phyloP scores from a whole-genome alignment of 2,329 filamentous ascomycete species.

The Aspergillus quadricinctus region DNA sequence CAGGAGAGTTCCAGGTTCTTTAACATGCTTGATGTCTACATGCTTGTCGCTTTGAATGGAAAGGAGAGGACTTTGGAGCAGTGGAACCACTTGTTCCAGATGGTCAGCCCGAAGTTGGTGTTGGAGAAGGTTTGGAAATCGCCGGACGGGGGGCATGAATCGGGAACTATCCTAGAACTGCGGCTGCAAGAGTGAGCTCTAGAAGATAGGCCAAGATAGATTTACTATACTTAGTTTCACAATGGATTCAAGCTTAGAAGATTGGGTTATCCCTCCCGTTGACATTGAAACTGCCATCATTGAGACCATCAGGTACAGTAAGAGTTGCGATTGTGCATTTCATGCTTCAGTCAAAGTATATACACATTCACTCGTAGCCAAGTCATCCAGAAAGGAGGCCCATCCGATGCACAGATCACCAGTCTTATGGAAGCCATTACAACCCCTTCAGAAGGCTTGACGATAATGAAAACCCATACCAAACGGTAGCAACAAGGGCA shows the following conservation, averaged over 20 bases:
- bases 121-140: neutral
- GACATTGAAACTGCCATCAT: no score
- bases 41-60: neutral
- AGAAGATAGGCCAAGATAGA: neutral
- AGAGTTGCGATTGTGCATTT: neutral
- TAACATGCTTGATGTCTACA: neutral
- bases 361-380: neutral
- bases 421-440: neutral
- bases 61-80: neutral
- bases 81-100: neutral
- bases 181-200: neutral
- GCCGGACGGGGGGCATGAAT: neutral
- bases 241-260: neutral
- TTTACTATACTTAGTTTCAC: neutral
- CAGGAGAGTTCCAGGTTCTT: neutral
- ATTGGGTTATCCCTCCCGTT: no score
- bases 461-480: constrained; percentile 25
- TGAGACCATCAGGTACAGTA: neutral
- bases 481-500: constrained; percentile 28
- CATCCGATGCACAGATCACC: no score
- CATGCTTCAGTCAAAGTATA: neutral
- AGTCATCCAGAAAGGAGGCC: no score
- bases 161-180: neutral
- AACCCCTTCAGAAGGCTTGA: constrained; percentile 7
- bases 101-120: neutral